Percentiles rank a stretch among this genome's conserved stretches.
These are phyloP conservation scores for Salvia hispanica DNA, from an alignment of 257 asterid species.

Conservation along the genomic window DNA sequence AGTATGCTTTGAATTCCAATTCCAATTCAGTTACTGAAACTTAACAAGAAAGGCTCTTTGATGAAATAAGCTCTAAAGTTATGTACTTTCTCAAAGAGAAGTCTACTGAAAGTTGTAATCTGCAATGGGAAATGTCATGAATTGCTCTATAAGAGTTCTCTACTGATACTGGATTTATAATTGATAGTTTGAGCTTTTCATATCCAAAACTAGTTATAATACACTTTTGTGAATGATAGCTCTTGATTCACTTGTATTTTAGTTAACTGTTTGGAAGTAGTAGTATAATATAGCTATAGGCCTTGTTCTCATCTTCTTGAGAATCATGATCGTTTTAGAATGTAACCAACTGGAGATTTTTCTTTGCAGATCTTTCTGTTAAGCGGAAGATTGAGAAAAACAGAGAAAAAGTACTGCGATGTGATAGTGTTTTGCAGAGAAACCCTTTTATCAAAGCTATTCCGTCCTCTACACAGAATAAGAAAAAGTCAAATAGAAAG, in stretches of 20 bases:
- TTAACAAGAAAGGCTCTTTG: background rate
- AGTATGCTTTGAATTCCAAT: background rate
- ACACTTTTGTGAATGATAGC: background rate
- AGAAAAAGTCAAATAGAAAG: slow-evolving; percentile 61
- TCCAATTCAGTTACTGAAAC: background rate
- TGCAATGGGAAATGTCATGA: background rate
- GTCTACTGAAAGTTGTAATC: background rate
- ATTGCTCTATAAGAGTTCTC: background rate
- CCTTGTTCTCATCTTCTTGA: background rate
- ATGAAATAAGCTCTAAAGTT: background rate
- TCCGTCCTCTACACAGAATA: slow-evolving; percentile 72
- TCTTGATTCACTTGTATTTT: background rate
- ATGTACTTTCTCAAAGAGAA: background rate
- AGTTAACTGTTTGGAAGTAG: background rate
- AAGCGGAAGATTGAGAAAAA: slow-evolving; percentile 85
- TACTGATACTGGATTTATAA: background rate
- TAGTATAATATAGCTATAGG: background rate
- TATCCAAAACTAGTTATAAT: background rate
- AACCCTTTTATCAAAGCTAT: slow-evolving; percentile 73
- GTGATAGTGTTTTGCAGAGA: slow-evolving; percentile 76
- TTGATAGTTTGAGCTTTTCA: slow-evolving; percentile 14
- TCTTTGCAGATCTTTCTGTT: slow-evolving; percentile 68
- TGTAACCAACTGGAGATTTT: background rate
- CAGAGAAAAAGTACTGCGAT: slow-evolving; percentile 69
- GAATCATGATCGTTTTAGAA: slow-evolving; percentile 12